phyloP scores from a whole-genome alignment of 1,284 basidiomycete species.

The Sporisorium scitamineum region DNA sequence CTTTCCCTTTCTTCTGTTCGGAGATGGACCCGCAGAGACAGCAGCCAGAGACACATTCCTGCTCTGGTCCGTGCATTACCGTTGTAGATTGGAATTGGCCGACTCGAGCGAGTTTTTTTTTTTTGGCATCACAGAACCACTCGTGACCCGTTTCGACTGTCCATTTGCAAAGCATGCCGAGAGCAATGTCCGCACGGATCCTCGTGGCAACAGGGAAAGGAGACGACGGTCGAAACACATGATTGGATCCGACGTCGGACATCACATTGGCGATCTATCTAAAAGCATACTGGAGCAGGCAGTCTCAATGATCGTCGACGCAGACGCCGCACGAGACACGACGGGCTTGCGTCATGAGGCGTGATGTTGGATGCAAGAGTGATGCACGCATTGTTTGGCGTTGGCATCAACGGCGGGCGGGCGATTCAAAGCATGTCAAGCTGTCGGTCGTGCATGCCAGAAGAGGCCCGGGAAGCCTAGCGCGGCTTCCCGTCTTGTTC shows the following conservation, averaged over 20 bases:
- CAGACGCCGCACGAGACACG: background rate
- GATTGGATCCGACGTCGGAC: background rate
- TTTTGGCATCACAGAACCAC: background rate
- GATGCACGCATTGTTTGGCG: background rate
- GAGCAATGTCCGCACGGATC: too few species aligned
- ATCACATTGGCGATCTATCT: too few species aligned
- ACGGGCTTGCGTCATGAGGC: background rate
- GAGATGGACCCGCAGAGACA: too few species aligned
- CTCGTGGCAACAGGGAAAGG: background rate
- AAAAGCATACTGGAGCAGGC: too few species aligned
- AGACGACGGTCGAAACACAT: background rate
- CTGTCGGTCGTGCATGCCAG: background rate
- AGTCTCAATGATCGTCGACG: background rate
- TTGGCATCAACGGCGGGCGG: background rate
- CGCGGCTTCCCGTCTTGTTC: too few species aligned
- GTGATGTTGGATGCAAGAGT: background rate
- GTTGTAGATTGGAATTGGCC: too few species aligned
- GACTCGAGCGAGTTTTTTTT: too few species aligned
- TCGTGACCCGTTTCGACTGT: background rate
- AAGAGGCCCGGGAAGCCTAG: too few species aligned
- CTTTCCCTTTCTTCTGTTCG: background rate
- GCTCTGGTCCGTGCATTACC: background rate
- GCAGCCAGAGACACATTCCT: background rate
- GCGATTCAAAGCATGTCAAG: background rate
- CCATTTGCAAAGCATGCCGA: too few species aligned